Base-by-base conservation (phyloP, 352 stramenopile species). In the Pseudoperonospora humuli region DNA sequence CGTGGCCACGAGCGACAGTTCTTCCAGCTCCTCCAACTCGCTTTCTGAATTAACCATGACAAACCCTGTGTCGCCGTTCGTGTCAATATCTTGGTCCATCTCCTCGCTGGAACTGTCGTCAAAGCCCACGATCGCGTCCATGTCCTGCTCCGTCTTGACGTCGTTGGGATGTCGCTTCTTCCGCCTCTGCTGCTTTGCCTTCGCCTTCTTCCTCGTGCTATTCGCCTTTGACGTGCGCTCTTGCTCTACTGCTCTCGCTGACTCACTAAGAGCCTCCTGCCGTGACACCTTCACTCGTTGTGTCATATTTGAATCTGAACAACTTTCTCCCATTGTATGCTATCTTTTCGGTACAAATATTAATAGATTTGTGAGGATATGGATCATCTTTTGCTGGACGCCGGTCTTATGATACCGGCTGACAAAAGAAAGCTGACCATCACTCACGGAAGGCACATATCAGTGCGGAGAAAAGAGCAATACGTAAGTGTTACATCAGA, bases 21-120 rank as follows among this genome's bases (percentile, higher is more conserved):
- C 54, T 25, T 78, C 60, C 25, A 74, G 24, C 26, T 77, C 54
- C 28, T 78, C 67, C 37, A 73, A 25, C 14, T 74, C 64, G n/a
- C 38, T 61, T 40, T 68, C 57, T 3, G 73, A 18, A 35, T 75
- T 58, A 7, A 75, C 36, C 31, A 79, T 29, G 4, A 75, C 58
- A 45, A 75, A 79, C 9, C 56, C 54, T 11, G 55, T 44, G 4
- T 48, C 57, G 13, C 52, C 54, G 11, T 62, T 63, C 7, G 48
- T 49, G 21, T 66, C 60, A 0, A 61, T 34, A 0, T 64, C 43
- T 1, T 39, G 43, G 3, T 64, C 55, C 18, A 58, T 24, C 7
- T 64, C 51, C 24, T 47, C 51, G 14, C 45, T 48, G 1, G 48
- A 57, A 19, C 57, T 68, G n/a, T 63, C 50, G 19, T 68, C 51